Conservation (phyloP, 352 stramenopile species). For the Phytophthora pluvialis region DNA sequence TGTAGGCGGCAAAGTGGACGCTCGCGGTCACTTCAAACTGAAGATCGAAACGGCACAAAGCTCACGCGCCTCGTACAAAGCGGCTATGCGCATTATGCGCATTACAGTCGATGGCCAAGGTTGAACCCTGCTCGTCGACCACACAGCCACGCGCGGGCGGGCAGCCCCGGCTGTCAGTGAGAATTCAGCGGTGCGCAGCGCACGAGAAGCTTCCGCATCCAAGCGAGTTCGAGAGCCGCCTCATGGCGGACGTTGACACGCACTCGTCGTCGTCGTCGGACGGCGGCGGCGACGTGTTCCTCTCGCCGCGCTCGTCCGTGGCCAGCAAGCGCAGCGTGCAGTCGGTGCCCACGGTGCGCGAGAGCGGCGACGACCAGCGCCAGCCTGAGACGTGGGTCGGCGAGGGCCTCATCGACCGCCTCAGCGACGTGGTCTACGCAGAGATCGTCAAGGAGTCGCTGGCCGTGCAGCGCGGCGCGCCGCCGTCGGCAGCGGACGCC, state of each 20-base stretch:
- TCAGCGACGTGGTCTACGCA: constrained; percentile 48
- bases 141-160: constrained; percentile 24
- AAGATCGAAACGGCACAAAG: constrained; percentile 22
- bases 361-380: constrained; percentile 2
- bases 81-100: no score
- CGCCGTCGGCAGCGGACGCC: constrained; percentile 19
- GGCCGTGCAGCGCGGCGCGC: constrained; percentile 7
- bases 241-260: constrained; percentile 41
- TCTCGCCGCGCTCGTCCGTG: constrained; percentile 37
- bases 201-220: constrained; percentile 6
- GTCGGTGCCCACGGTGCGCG: constrained; percentile 32
- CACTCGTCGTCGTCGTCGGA: constrained; percentile 42
- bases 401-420: constrained; percentile 65
- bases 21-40: background rate
- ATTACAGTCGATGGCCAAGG: constrained; percentile 3
- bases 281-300: constrained; percentile 37
- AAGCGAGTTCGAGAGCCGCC: background rate
- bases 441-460: constrained; percentile 40
- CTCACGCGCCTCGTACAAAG: constrained; percentile 7
- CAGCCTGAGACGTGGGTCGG: constrained; percentile 65
- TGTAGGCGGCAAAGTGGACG: background rate
- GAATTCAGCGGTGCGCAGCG: constrained; percentile 28
- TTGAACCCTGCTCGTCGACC: constrained; percentile 22
- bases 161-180: constrained; percentile 13
- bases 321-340: constrained; percentile 38